phyloP scores from a whole-genome alignment of 2,329 filamentous ascomycete genomes.

The Beauveria scarabaeidicola region DNA sequence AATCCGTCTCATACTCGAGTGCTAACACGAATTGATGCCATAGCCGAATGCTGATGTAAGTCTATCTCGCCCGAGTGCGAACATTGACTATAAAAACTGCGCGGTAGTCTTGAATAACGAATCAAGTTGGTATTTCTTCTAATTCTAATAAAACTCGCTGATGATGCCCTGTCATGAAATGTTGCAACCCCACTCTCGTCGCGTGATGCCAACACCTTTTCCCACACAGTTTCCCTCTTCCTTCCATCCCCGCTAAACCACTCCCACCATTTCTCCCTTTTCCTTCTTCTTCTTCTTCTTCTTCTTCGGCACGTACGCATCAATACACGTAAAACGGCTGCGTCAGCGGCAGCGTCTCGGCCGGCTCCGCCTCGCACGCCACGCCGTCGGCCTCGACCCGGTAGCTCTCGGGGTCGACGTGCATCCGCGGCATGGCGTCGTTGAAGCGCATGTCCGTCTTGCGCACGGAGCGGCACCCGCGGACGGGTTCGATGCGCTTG shows the following conservation, averaged over 20 bases:
- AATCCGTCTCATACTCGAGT: too few species aligned
- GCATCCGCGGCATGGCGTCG: slow-evolving; percentile 74
- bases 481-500: slow-evolving; percentile 75
- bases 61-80: not conserved
- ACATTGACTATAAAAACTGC: not conserved
- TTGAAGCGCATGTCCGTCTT: slow-evolving; percentile 93
- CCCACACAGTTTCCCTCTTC: too few species aligned
- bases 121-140: not conserved
- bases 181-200: not conserved
- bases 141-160: not conserved
- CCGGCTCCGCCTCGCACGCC: slow-evolving; percentile 65
- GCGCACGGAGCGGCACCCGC: slow-evolving; percentile 62
- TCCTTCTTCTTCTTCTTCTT: too few species aligned
- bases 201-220: not conserved
- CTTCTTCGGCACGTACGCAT: slow-evolving; percentile 7
- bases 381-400: slow-evolving; percentile 76
- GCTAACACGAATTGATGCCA: too few species aligned
- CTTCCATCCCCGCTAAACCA: too few species aligned
- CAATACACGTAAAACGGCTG: slow-evolving; percentile 73
- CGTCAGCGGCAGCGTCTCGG: slow-evolving; percentile 61
- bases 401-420: slow-evolving; percentile 86
- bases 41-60: too few species aligned
- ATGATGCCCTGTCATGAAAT: not conserved
- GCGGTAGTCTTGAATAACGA: not conserved
- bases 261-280: too few species aligned